Evolutionary conservation across 257 asterid species (phyloP), one percentile per base, ranked within the genome.

Genomic region (Plantago major): DNA sequence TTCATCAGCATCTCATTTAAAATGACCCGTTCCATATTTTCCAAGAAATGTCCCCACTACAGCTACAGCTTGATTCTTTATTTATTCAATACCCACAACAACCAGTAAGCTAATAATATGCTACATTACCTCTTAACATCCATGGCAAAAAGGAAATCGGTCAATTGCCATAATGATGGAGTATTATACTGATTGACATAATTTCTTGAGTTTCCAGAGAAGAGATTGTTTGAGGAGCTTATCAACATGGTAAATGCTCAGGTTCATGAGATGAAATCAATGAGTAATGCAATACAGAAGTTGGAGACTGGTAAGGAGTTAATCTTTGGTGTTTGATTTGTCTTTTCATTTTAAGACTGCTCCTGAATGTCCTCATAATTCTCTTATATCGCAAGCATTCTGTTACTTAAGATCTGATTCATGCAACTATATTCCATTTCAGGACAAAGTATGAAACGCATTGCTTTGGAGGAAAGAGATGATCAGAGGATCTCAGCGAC

Each of bases 181-280:
- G 14, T 45, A 22, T 10, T 42, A 47, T 46, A 45, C 19, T 42
- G 64, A 67, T 60, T 10, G 30, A 14, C 42, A 8, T 52, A 9
- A 44, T 63, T 64, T 76, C 65, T 73, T 45, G 66, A 60, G 57
- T 51, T 79, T 66, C 37, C 95, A 93, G 99, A 89, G 72, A 93
- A 89, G 82, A 85, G 73, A 71, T 83, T 70, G 85, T 83, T 89
- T 59, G 82, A 81, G 78, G 97, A 89, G 78, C 95, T 93, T 72
- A 76, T 88, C 72, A 75, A 76, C 53, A 60, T 81, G 74, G 75
- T 93, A 71, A 79, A 81, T 74, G 74, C 72, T 53, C 99, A 93
- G 85, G 79, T 84, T 43, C 76, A 64, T 17, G 97, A 93, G 76
- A 89, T 93, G 97, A 93, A 84, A 82, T 79, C 95, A 53, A 83